phyloP scores from a whole-genome alignment of 495 filamentous ascomycete genomes.

The Lepraria neglecta region DNA sequence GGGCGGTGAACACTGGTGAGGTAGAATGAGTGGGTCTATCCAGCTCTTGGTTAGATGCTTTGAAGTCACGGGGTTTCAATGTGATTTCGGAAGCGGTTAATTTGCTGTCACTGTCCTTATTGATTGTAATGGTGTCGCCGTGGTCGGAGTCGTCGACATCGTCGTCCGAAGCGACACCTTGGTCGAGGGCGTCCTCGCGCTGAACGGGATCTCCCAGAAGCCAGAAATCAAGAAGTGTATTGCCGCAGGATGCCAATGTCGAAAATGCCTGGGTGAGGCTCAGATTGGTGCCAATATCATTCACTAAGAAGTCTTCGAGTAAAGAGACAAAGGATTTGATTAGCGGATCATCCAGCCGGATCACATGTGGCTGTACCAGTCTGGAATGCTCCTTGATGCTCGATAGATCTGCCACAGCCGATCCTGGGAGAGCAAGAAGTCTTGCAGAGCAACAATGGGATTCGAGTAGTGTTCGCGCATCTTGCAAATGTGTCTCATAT shows the following conservation, averaged over 20 bases:
- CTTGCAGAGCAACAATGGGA: constrained; percentile 65
- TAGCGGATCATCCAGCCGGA: constrained; percentile 59
- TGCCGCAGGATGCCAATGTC: constrained; percentile 74
- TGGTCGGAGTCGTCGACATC: constrained; percentile 2
- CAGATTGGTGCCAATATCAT: constrained; percentile 84
- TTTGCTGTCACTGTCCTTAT: neutral
- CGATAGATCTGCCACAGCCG: neutral
- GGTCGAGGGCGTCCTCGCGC: constrained; percentile 40
- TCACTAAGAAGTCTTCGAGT: constrained; percentile 74
- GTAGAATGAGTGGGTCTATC: neutral
- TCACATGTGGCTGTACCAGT: constrained; percentile 3
- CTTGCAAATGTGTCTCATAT: constrained; percentile 77
- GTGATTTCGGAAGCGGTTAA: constrained; percentile 1
- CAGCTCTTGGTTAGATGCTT: neutral
- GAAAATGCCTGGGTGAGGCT: constrained; percentile 75
- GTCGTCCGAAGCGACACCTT: neutral
- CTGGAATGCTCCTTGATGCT: constrained; percentile 1
- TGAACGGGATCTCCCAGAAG: constrained; percentile 65
- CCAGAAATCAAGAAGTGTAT: constrained; percentile 81
- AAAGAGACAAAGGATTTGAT: constrained; percentile 63
- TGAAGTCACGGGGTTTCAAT: neutral
- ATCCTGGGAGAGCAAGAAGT: constrained; percentile 39
- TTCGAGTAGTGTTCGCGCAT: constrained; percentile 71
- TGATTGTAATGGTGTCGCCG: constrained; percentile 13
- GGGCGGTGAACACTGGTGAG: constrained; percentile 36